phyloP scores from a whole-genome alignment of 805 yeast species.

The Candida peoriensis region DNA sequence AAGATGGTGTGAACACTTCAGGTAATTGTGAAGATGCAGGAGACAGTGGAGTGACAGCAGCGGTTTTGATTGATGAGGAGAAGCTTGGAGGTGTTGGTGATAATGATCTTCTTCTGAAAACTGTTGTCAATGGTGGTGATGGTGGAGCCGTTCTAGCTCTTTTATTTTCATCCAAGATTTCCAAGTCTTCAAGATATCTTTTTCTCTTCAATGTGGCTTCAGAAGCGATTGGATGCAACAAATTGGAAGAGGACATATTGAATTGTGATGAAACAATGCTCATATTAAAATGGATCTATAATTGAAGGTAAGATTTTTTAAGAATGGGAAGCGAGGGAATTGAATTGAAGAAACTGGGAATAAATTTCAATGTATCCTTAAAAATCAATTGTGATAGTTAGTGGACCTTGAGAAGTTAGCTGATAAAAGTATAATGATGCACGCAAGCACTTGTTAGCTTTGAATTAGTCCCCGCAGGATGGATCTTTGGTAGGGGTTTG shows the following conservation, averaged over 20 bases:
- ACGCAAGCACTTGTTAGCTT: constrained; percentile 4
- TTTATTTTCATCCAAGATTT: constrained; percentile 20
- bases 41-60: constrained; percentile 3
- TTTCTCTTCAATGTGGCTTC: constrained; percentile 14
- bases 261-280: constrained; percentile 4
- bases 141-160: constrained; percentile 45
- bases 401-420: not conserved
- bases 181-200: constrained; percentile 19
- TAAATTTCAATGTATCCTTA: too few relatives aligned
- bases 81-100: constrained; percentile 17
- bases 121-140: constrained; percentile 29
- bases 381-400: too few relatives aligned
- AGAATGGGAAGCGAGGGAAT: not conserved
- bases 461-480: not conserved
- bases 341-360: not conserved
- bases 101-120: constrained; percentile 19
- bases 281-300: constrained; percentile 4
- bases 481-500: too few relatives aligned
- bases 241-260: constrained; percentile 7
- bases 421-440: not conserved
- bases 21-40: constrained; percentile 13
- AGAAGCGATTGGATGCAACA: constrained; percentile 3
- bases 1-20: constrained; percentile 5
- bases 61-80: not conserved
- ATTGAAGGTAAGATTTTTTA: not conserved